phyloP scores from a whole-genome alignment of 768 basidiomycete species.

The Rhodocollybia butyracea region DNA sequence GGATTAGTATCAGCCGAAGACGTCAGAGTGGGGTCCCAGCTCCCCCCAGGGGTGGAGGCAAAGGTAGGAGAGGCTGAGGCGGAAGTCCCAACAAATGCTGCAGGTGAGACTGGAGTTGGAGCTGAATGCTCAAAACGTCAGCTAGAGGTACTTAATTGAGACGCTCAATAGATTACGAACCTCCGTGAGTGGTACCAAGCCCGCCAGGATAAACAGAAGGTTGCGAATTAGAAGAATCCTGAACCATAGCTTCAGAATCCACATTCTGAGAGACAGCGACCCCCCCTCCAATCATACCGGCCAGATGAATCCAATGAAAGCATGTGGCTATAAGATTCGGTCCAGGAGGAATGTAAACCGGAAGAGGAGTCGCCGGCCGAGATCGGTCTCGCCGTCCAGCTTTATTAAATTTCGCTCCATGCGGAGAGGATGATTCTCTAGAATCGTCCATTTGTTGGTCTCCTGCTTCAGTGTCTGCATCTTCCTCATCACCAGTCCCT shows the following conservation, averaged over 20 bases:
- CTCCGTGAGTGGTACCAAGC: constrained; percentile 31
- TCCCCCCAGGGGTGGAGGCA: neutral
- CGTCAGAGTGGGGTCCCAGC: neutral
- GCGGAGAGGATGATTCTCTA: no score
- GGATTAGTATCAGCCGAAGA: neutral
- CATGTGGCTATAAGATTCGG: constrained; percentile 64
- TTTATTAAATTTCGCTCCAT: constrained; percentile 19
- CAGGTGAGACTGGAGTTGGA: constrained; percentile 84
- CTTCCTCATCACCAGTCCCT: constrained; percentile 23
- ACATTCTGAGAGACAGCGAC: constrained; percentile 20
- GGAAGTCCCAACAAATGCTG: constrained; percentile 59
- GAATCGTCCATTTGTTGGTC: constrained; percentile 9
- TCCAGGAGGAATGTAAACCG: constrained; percentile 68
- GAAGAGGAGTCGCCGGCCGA: constrained; percentile 67
- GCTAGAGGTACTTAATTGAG: no score
- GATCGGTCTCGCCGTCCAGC: constrained; percentile 24
- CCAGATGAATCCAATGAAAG: constrained; percentile 63
- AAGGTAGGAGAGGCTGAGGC: constrained; percentile 20
- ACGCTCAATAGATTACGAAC: neutral
- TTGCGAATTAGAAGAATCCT: neutral
- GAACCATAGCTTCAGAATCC: neutral
- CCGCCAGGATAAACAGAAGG: constrained; percentile 34
- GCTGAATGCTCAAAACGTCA: constrained; percentile 35
- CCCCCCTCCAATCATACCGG: constrained; percentile 53
- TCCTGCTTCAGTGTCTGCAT: constrained; percentile 21